Percentiles rank a stretch among this genome's conserved stretches.
Evolutionary conservation across 306 rosid genomes (phyloP).

Genomic region (Glycine soja): DNA sequence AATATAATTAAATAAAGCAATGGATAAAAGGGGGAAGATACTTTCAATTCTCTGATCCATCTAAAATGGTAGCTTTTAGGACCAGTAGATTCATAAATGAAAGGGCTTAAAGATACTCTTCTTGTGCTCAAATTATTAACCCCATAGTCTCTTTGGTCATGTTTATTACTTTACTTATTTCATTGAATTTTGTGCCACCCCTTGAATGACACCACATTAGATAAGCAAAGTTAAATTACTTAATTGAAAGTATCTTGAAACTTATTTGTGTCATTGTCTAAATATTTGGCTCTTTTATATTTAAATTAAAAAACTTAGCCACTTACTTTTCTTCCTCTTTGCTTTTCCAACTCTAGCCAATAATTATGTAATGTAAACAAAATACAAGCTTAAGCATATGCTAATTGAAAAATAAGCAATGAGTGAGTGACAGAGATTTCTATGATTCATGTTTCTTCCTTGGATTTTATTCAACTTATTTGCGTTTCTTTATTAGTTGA

Average conservation of each 20-base stretch:
- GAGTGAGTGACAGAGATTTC: constrained; percentile 43
- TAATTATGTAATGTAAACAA: constrained; percentile 17
- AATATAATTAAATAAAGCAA: not conserved
- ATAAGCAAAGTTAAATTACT: not conserved
- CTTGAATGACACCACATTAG: not conserved
- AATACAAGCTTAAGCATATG: constrained; percentile 20
- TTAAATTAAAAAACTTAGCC: not conserved
- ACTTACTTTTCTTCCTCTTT: constrained; percentile 1
- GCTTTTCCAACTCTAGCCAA: constrained; percentile 28
- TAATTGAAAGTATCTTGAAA: not conserved
- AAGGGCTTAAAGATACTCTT: constrained; percentile 14
- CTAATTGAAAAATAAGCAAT: constrained; percentile 28
- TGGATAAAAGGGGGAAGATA: too few species aligned
- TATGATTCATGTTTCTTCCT: constrained; percentile 30
- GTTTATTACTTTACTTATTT: not conserved
- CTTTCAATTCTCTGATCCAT: constrained; percentile 6
- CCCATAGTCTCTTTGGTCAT: constrained; percentile 30
- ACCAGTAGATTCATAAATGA: constrained; percentile 40
- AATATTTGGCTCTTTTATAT: not conserved
- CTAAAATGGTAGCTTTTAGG: constrained; percentile 49
- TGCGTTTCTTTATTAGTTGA: constrained; percentile 30
- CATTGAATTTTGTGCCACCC: constrained; percentile 37
- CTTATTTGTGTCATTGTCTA: constrained; percentile 7
- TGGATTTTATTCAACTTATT: constrained; percentile 43
- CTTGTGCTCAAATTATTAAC: constrained; percentile 32